Conservation (phyloP, 352 stramenopile species). For the Elongisporangium anandrum region DNA sequence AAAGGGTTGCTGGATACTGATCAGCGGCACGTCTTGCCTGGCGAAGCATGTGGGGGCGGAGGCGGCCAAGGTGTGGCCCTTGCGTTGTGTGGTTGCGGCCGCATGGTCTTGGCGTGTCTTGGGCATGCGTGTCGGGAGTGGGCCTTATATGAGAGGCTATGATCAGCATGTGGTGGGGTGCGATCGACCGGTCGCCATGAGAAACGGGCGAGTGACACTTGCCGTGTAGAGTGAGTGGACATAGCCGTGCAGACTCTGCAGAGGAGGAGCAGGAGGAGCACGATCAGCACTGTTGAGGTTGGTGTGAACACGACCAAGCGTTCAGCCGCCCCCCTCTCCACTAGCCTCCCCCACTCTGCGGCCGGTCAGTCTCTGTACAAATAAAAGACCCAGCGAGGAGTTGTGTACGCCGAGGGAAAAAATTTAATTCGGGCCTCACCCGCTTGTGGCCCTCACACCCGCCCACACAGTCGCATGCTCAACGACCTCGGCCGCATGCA, state of each 20-base stretch:
- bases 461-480: background rate
- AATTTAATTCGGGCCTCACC: background rate
- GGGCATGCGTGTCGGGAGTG: background rate
- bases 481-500: background rate
- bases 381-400: background rate
- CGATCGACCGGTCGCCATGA: background rate
- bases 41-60: background rate
- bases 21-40: background rate
- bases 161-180: background rate
- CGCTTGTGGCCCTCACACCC: background rate
- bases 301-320: background rate
- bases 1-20: background rate
- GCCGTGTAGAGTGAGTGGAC: background rate
- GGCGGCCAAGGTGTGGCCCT: background rate
- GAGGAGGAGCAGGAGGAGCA: slow-evolving; percentile 7
- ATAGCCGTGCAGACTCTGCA: background rate
- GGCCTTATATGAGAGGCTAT: background rate
- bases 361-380: background rate
- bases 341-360: background rate
- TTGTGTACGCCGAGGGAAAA: background rate
- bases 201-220: background rate
- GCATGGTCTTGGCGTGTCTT: background rate
- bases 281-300: slow-evolving; percentile 16
- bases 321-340: background rate
- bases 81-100: background rate